Evolutionary conservation across 2,329 filamentous ascomycete genomes (phyloP).

Genomic region (Fusarium brachygibbosum): DNA sequence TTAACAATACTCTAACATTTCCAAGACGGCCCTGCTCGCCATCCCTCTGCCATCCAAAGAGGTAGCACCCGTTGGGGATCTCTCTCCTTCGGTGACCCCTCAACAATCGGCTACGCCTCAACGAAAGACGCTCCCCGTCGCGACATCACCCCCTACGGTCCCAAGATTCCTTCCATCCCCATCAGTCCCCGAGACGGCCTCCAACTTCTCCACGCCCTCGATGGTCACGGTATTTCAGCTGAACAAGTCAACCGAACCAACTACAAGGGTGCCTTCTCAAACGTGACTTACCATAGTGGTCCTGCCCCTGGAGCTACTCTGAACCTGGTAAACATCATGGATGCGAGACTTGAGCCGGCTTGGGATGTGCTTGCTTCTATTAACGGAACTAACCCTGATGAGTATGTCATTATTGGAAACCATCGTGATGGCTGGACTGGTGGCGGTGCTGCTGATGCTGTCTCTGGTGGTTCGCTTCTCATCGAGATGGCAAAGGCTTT

Average conservation of each 20-base stretch:
- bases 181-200: conserved; percentile 33
- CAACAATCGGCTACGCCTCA: conserved; percentile 40
- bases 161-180: conserved; percentile 34
- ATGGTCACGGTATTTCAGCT: conserved; percentile 19
- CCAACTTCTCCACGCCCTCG: conserved; percentile 19
- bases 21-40: conserved; percentile 32
- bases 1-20: neutral
- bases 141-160: conserved; percentile 30
- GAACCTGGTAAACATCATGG: conserved; percentile 32
- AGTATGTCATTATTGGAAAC: conserved; percentile 64
- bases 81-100: conserved; percentile 39
- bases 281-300: conserved; percentile 31
- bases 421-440: conserved; percentile 68
- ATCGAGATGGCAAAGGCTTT: conserved; percentile 65
- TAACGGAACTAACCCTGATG: conserved; percentile 56
- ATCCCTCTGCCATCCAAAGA: conserved; percentile 39
- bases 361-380: conserved; percentile 57
- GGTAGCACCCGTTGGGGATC: conserved; percentile 40
- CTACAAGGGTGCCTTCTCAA: conserved; percentile 35
- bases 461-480: conserved; percentile 63
- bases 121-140: conserved; percentile 33
- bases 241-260: conserved; percentile 28
- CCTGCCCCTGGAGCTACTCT: conserved; percentile 24
- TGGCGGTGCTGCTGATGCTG: conserved; percentile 66
- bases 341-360: conserved; percentile 21